These are phyloP conservation scores for Nelumbo lutea DNA, from an alignment of 164 flowering plant species.

Conservation along the genomic window DNA sequence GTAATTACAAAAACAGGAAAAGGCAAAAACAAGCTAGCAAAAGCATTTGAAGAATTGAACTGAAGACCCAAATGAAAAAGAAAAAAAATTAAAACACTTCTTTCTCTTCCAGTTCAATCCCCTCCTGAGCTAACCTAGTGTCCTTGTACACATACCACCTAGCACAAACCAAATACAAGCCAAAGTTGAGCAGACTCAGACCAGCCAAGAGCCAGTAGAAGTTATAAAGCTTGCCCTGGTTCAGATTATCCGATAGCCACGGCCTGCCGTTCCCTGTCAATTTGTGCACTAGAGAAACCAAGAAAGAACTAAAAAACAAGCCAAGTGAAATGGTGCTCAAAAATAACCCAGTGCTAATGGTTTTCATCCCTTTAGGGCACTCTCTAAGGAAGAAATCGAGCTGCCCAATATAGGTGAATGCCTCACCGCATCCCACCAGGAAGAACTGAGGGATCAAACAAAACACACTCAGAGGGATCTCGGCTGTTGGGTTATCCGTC, in stretches of 20 bases:
- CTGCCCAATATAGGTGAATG: constrained; percentile 81
- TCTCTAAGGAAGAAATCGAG: constrained; percentile 74
- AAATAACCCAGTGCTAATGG: constrained; percentile 85
- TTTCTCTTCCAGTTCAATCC: constrained; percentile 49
- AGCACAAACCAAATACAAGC: constrained; percentile 38
- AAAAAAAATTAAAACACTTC: constrained; percentile 6
- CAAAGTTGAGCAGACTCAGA: constrained; percentile 51
- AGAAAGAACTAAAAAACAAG: constrained; percentile 56
- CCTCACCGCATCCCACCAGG: constrained; percentile 79
- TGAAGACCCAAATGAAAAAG: too few relatives aligned
- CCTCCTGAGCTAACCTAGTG: constrained; percentile 41
- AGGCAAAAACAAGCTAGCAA: too few relatives aligned
- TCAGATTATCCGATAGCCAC: constrained; percentile 72
- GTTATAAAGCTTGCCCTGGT: constrained; percentile 59
- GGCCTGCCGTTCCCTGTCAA: constrained; percentile 40
- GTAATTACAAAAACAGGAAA: too few relatives aligned
- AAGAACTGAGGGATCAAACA: constrained; percentile 71
- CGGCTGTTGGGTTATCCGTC: constrained; percentile 26
- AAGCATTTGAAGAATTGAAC: too few relatives aligned
- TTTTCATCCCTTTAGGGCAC: constrained; percentile 88
- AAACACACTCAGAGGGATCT: constrained; percentile 56
- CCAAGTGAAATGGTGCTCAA: constrained; percentile 71
- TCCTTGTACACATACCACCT: constrained; percentile 74
- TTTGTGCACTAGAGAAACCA: constrained; percentile 64
- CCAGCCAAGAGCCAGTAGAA: constrained; percentile 75